Evolutionary conservation across 768 basidiomycete species (phyloP), one percentile per base, ranked within the genome.

Genomic region (Cystofilobasidium ferigula): DNA sequence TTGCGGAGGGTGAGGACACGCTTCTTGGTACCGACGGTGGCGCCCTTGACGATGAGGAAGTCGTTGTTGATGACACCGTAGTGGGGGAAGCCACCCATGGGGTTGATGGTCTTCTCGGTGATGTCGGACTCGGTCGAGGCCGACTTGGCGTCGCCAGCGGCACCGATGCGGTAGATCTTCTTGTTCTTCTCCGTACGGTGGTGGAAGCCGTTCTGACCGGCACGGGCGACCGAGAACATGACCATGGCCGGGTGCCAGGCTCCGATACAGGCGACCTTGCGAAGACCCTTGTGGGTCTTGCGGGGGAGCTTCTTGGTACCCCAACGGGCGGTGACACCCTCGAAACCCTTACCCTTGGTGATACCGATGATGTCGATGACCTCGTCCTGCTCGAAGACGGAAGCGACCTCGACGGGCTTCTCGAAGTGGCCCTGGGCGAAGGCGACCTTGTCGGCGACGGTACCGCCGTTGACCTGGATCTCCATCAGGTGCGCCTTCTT

Each of bases 401-500:
- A 81, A 69, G 78, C 76, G 72, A 98, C 82, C 75, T 91, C 87
- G 72, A 98, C 81, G 59, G 89, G 85, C 83, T 98, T 98, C 82
- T 99, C 95, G 75, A 99, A 98, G 76, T 98, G 81, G 51, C 84
- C 85, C 70, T 89, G 85, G 70, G 92, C 89, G 74, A 85, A 98
- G 75, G 90, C 88, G 77, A 99, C 92, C 83, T 99, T 99, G 83
- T 99, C 93, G 35, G 92, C 83, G 70, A 97, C 77, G 42, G 85
- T 85, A 66, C 95, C 95, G 78, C 95, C 95, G 80, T 99, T 98
- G 74, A 99, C 85, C 80, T 99, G 94, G 78, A 99, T 95, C 82
- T 99, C 95, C 93, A 98, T 97, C 58, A 99, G 83, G 80, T 99
- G 95, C 28, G 95, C 95, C 83, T 92, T 98, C 88, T 98, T 99